Conservation (phyloP, 441 rosid species). For the Arabidopsis lyrata region DNA sequence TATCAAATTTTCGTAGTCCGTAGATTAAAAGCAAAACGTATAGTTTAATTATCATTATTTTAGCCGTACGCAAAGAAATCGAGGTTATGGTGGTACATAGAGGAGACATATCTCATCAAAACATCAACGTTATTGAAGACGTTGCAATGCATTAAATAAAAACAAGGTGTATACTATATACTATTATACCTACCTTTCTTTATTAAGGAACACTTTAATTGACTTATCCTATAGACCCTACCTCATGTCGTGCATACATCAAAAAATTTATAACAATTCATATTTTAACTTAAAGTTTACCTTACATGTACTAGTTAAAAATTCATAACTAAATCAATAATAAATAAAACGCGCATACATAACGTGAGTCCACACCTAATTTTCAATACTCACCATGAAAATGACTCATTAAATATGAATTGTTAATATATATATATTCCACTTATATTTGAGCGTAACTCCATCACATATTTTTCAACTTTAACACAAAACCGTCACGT, state of each 20-base stretch:
- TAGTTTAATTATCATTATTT: not conserved
- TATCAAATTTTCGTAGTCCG: not conserved
- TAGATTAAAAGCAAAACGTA: conserved; percentile 3
- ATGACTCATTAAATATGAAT: conserved; percentile 12
- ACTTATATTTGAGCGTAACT: not conserved
- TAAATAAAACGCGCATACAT: not conserved
- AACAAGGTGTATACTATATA: conserved; percentile 6
- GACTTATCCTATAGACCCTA: conserved; percentile 27
- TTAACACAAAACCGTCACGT: not conserved
- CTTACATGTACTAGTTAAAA: not conserved
- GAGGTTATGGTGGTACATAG: conserved; percentile 15
- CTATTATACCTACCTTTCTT: conserved; percentile 6
- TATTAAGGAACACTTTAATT: conserved; percentile 17
- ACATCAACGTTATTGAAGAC: conserved; percentile 21
- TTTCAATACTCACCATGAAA: conserved; percentile 22
- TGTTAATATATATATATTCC: not conserved
- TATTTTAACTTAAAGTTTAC: conserved; percentile 9
- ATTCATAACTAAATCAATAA: not conserved
- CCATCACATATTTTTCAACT: conserved; percentile 10
- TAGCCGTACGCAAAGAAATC: not conserved
- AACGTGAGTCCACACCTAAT: conserved; percentile 39
- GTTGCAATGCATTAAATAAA: conserved; percentile 26
- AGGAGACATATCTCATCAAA: conserved; percentile 27
- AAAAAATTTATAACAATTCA: not conserved
- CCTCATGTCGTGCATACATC: conserved; percentile 17